Base-by-base conservation (phyloP, 257 asterid species). In the Przewalskia tangutica region DNA sequence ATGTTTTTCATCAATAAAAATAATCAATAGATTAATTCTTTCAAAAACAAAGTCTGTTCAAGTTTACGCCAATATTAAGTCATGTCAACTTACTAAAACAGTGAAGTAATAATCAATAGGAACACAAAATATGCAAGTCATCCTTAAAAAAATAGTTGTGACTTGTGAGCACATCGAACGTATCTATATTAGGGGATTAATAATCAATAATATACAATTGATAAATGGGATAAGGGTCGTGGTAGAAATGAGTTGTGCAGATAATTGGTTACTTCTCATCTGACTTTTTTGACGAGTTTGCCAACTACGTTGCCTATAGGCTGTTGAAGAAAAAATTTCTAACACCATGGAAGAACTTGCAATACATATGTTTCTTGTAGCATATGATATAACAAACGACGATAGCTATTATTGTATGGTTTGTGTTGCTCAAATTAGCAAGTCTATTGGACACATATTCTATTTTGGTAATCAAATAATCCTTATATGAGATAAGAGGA, bases 251-350 rank as follows among this genome's bases (percentile, higher is more conserved):
- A 68, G 27, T 51, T 67, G 6, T 46, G 56, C 6, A n/a, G 56
- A 42, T 70, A 44, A 70, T 70, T 70, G 56, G 77, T 70, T n/a
- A 44, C 56, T 70, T 70, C 36, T 70, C 34, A 2, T 44, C 34
- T 70, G 56, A 70, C 38, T 70, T 70, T 18, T n/a, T 70, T 42
- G 56, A 70, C 38, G 44, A 42, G 58, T 44, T 70, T 70, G 58
- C 78, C 78, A 70, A 70, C 77, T 70, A 70, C 58, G 58, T 20
- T 70, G 78, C 78, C 38, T 70, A 70, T 70, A 70, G 78, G 78
- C 40, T 70, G 38, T 70, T 17, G 56, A 70, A 44, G 5, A 5
- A 44, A 4, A n/a, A 0, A n/a, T 70, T 70, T 70, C 77, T 44
- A 70, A n/a, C 56, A 2, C 42, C n/a, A 70, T 18, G 36, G 42